Base-by-base conservation (phyloP, 768 basidiomycete genomes). In the Pluteus cervinus region DNA sequence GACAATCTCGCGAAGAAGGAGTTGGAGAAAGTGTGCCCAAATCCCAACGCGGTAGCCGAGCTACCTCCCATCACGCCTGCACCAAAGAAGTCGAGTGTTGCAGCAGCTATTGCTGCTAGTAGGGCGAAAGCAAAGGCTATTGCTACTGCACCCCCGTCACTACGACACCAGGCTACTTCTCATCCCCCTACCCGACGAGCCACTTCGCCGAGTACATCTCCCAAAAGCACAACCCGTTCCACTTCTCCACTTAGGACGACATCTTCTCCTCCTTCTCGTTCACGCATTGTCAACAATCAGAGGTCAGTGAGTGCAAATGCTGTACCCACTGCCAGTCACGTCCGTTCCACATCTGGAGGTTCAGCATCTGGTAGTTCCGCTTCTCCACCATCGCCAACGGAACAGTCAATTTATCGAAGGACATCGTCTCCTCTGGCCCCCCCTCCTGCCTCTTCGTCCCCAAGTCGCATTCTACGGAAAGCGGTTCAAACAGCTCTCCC, bases 51-150 rank as follows among this genome's bases (percentile, higher is more conserved):
- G 14, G 62, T 61, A 17, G 52, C 64, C 17, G 52, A 51, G 24
- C 48, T 67, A 17, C 62, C 71, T 21, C 68, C 73, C 3, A 57
- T 67, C 3, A 74, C 75, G 6, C 76, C 82, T 11, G 61, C 56
- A 37, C 57, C 58, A 37, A 91, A 90, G 63, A 91, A 91, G 58
- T 76, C 76, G 30, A 88, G 86, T 41, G 68, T 92, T 39, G 82
- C 86, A 26, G 86, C 90, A 7, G 79, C 87, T 16, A 86, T 93
- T 49, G 91, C 91, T 26, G 89, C 91, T 15, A 92, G 86, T 54
- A 75, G 90, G 16, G 87, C 84, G 11, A 93, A 88, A 54, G 86
- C 87, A 11, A 89, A 81, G 51, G 81, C 76, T 15, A 87, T 87
- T 43, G 86, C 88, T 2, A 80, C 71, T 22, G 84, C 86, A 7